A percentile compares a stretch with the other conserved stretches of the same genome.
These are phyloP conservation scores for Micractinium conductrix DNA, from an alignment of 139 green algal genomes.

Conservation along the genomic window DNA sequence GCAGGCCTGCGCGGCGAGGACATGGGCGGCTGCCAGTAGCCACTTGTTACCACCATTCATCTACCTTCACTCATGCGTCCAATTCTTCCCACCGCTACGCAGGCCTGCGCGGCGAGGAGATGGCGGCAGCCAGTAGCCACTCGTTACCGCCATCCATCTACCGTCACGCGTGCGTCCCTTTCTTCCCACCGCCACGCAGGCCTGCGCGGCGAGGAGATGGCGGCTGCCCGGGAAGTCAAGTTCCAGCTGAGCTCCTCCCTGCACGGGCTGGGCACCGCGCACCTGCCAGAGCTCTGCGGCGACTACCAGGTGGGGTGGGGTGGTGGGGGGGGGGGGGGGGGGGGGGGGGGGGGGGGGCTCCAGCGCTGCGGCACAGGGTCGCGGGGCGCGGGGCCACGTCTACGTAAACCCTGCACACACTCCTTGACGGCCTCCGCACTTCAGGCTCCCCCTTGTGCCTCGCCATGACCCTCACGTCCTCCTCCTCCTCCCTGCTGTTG, in stretches of 20 bases:
- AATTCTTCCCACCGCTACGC: not conserved
- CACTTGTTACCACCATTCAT: not conserved
- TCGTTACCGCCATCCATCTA: not conserved
- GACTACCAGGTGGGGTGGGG: constrained; percentile 38
- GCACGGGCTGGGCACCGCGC: constrained; percentile 32
- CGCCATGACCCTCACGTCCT: too few relatives aligned
- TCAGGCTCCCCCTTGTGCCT: too few relatives aligned
- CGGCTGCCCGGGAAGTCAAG: constrained; percentile 25
- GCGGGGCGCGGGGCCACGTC: too few relatives aligned
- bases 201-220: constrained; percentile 30
- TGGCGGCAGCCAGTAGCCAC: not conserved
- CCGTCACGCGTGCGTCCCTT: not conserved
- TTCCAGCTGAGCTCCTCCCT: constrained; percentile 39
- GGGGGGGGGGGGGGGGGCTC: too few relatives aligned
- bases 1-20: too few relatives aligned
- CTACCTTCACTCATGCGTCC: too few relatives aligned
- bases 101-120: constrained; percentile 36
- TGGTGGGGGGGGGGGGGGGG: too few relatives aligned
- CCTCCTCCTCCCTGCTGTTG: not conserved
- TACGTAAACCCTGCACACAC: too few relatives aligned
- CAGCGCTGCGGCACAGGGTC: too few relatives aligned
- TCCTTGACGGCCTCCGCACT: too few relatives aligned
- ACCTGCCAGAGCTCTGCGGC: constrained; percentile 17
- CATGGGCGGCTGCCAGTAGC: not conserved
- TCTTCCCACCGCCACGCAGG: constrained; percentile 1